Evolutionary conservation across 352 stramenopile genomes (phyloP).

Genomic region (Elongisporangium senticosum): DNA sequence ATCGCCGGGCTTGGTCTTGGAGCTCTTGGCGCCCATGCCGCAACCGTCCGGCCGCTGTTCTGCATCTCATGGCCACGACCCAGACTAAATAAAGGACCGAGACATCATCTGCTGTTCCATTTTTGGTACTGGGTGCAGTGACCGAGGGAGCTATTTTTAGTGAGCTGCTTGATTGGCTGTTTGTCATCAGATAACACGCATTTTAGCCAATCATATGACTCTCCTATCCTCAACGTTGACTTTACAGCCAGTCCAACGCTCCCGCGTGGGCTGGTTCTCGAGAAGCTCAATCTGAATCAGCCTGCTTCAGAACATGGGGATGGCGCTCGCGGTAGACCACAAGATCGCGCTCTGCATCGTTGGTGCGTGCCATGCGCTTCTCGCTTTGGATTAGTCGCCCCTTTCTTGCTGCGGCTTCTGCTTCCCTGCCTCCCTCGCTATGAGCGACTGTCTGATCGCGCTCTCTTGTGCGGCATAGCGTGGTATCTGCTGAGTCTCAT

Average conservation of each 20-base stretch:
- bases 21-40: constrained; percentile 47
- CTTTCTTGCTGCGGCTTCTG: background rate
- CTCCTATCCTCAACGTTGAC: background rate
- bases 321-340: constrained; percentile 20
- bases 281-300: background rate
- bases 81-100: background rate
- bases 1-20: constrained; percentile 36
- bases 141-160: background rate
- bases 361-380: constrained; percentile 20
- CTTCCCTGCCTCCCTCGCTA: background rate
- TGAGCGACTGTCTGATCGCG: constrained; percentile 2
- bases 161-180: background rate
- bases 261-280: background rate
- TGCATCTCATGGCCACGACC: background rate
- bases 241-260: background rate
- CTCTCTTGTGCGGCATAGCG: constrained; percentile 18
- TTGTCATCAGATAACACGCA: background rate
- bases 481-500: constrained; percentile 80
- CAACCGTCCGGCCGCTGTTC: background rate
- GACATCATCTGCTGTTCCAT: background rate
- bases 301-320: background rate
- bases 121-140: background rate
- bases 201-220: background rate
- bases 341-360: constrained; percentile 61
- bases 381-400: background rate